Evolutionary conservation across 768 basidiomycete species (phyloP), one percentile per base, ranked within the genome.

Genomic region (Boletus sp.): DNA sequence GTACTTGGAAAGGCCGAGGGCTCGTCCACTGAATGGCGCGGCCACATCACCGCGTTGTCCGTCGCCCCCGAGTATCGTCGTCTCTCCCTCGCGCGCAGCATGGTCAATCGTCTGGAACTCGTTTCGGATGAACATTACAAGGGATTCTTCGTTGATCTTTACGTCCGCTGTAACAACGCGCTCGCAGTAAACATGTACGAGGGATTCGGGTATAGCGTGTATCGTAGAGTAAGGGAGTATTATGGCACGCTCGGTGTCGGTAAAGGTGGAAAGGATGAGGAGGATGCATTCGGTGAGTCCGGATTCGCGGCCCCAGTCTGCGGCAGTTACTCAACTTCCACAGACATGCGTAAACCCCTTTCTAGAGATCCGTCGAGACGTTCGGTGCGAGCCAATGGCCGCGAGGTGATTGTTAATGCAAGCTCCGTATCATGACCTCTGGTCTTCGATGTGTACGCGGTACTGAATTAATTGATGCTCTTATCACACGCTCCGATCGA

Each of bases 1-100:
- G 97, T 98, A 62, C 78, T 99, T 47, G 94, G 93, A 25, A 99
- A 98, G 65, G 92, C 94, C 1, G 93, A 97, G 70, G 93, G 94
- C 2, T 58, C 70, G 6, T 75, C 77, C 0, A 54, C 71, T 1
- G 93, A 95, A 64, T 93, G 89, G 84, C 93, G 94, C 64, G 96
- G 93, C 0, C 97, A 98, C 65, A 86, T 98, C 64, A 98, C 96
- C 1, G 95, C 95, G 0, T 77, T 99, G 47, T 93, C 94, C 6
- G 93, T 99, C 51, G 90, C 94, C 0, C 97, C 97, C 13, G 86
- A 91, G 63, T 97, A 92, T 71, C 88, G 97, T 39, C 87, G 90
- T 3, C 81, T 98, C 3, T 84, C 84, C 1, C 84, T 98, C 42
- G 96, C 93, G 0, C 83, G 85, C 61, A 85, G 83, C 68, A 87